phyloP scores from a whole-genome alignment of 2,329 filamentous ascomycete species.

The Xylaria sp. region DNA sequence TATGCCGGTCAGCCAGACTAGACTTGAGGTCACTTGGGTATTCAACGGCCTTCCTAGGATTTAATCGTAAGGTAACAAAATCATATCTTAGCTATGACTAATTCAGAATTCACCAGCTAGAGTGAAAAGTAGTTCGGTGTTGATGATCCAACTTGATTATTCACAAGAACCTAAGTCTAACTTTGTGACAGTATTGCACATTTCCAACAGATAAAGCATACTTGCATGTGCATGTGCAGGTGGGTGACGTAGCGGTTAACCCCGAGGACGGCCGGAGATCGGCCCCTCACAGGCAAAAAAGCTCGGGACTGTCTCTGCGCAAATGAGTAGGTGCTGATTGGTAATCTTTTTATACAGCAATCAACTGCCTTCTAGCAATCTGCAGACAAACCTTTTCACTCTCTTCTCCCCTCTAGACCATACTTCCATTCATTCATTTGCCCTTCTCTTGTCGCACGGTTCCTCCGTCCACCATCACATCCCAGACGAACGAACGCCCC shows the following conservation, averaged over 20 bases:
- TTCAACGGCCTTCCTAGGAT: not conserved
- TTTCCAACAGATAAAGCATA: too few relatives aligned
- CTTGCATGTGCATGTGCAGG: constrained; percentile 1
- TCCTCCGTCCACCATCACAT: too few relatives aligned
- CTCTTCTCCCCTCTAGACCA: constrained; percentile 11
- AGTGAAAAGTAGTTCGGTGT: too few relatives aligned
- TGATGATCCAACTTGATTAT: too few relatives aligned
- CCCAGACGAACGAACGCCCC: too few relatives aligned
- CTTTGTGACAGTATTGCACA: too few relatives aligned
- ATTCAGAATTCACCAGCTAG: too few relatives aligned
- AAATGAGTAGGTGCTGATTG: constrained; percentile 29
- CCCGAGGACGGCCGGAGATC: constrained; percentile 25
- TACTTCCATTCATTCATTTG: constrained; percentile 10
- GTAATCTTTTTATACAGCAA: constrained; percentile 15
- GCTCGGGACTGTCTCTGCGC: constrained; percentile 19
- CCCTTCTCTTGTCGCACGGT: not conserved
- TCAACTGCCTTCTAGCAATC: not conserved
- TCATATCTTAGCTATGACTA: too few relatives aligned
- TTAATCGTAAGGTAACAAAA: too few relatives aligned
- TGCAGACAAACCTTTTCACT: constrained; percentile 12
- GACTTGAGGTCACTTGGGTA: not conserved
- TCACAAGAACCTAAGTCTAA: too few relatives aligned
- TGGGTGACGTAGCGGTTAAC: constrained; percentile 6
- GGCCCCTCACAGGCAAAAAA: constrained; percentile 28
- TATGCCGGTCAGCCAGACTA: not conserved